Evolutionary conservation across 345 rosid species (phyloP).

Genomic region (Ceriops decandra): DNA sequence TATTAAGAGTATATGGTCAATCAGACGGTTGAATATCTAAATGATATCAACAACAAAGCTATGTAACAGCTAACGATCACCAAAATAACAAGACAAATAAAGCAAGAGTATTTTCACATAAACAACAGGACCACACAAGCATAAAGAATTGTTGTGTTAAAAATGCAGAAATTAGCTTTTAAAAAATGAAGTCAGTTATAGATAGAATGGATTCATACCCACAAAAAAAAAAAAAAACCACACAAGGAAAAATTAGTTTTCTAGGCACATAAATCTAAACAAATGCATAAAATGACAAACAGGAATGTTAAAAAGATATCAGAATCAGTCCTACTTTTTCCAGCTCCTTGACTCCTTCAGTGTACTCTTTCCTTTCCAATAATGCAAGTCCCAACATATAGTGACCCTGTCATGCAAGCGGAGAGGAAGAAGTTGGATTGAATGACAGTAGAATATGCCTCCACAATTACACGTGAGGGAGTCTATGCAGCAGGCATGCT

Average conservation of each 20-base stretch:
- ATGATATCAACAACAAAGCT: too few species aligned
- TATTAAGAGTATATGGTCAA: too few species aligned
- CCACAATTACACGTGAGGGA: background rate
- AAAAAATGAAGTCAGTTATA: too few species aligned
- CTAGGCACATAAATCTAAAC: background rate
- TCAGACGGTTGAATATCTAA: too few species aligned
- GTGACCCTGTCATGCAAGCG: conserved; percentile 53
- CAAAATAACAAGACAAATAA: too few species aligned
- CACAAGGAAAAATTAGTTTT: background rate
- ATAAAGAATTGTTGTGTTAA: too few species aligned
- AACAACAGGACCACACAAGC: too few species aligned
- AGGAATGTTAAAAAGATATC: background rate
- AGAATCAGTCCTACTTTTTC: conserved; percentile 45
- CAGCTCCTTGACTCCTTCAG: conserved; percentile 63
- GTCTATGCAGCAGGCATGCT: background rate
- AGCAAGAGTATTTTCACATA: too few species aligned
- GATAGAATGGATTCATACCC: background rate
- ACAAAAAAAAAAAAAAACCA: background rate
- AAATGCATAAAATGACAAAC: background rate
- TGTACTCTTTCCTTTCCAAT: conserved; percentile 45
- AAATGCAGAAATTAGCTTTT: too few species aligned
- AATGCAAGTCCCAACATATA: conserved; percentile 85
- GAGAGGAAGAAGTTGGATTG: conserved; percentile 2
- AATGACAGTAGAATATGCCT: conserved; percentile 3
- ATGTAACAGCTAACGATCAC: too few species aligned